Conservation (phyloP, 2,329 filamentous ascomycete genomes). For the Diaporthe sp. region DNA sequence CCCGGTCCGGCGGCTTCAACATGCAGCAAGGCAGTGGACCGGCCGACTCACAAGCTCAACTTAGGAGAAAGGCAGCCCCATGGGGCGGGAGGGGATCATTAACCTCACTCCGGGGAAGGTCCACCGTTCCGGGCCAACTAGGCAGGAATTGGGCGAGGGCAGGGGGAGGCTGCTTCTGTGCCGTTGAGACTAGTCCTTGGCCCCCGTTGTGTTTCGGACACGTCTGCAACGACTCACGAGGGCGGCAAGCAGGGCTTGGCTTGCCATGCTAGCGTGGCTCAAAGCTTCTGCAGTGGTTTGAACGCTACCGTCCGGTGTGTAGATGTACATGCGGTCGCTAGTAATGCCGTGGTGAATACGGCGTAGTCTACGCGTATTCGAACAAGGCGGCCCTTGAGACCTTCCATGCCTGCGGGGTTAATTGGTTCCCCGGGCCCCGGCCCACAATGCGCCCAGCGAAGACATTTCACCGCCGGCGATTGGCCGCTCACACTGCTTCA, state of each 20-base stretch:
- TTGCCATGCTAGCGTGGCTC: constrained; percentile 2
- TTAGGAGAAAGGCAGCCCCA: background rate
- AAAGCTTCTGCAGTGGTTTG: background rate
- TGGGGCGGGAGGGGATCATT: background rate
- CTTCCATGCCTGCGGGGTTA: background rate
- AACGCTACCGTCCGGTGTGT: background rate
- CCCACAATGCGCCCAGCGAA: constrained; percentile 1
- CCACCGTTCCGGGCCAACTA: constrained; percentile 15
- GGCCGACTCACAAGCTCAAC: background rate
- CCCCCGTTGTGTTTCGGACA: constrained; percentile 10
- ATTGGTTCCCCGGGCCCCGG: constrained; percentile 14
- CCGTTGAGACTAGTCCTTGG: background rate
- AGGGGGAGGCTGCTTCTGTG: background rate
- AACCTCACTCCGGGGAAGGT: background rate
- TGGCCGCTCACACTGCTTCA: background rate
- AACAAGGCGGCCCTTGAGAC: background rate
- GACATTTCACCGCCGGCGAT: constrained; percentile 25
- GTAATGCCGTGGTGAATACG: background rate
- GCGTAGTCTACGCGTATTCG: background rate
- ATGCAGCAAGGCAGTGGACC: background rate
- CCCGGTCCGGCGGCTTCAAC: background rate
- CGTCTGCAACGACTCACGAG: constrained; percentile 8
- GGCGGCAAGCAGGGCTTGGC: constrained; percentile 15
- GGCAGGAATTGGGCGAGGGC: background rate
- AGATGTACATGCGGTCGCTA: background rate